Conservation (phyloP, 345 rosid genomes). For the Citrus mangshanensis region DNA sequence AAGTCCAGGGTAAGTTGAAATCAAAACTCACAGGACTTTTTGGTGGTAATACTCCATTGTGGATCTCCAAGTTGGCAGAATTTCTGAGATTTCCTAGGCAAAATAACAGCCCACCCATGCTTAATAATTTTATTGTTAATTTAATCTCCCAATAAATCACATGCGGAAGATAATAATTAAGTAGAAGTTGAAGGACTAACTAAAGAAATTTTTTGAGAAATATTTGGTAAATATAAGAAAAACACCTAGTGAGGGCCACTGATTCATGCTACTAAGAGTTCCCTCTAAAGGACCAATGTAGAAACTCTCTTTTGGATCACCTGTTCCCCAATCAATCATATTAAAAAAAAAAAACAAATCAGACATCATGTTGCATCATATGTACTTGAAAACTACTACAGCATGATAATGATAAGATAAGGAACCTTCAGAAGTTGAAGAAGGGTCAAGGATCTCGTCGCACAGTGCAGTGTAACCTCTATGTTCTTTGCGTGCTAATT, state of each 20-base stretch:
- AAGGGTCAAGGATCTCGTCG: slow-evolving; percentile 46
- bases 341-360: too few species aligned
- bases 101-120: background rate
- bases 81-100: slow-evolving; percentile 45
- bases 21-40: slow-evolving; percentile 45
- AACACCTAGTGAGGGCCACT: slow-evolving; percentile 79
- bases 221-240: background rate
- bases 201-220: background rate
- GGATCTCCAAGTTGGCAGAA: slow-evolving; percentile 61
- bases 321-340: slow-evolving; percentile 22
- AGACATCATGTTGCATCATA: too few species aligned
- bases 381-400: too few species aligned
- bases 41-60: slow-evolving; percentile 55
- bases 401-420: background rate
- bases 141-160: background rate
- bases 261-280: slow-evolving; percentile 37
- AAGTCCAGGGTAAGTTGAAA: slow-evolving; percentile 1
- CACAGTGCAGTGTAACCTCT: slow-evolving; percentile 69
- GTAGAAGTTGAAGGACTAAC: background rate
- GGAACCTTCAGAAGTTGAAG: slow-evolving; percentile 39
- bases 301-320: slow-evolving; percentile 76
- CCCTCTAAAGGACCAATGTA: slow-evolving; percentile 60
- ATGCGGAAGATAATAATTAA: background rate
- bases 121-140: background rate
- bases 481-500: slow-evolving; percentile 31